These are phyloP conservation scores for Diplodia seriata DNA, from an alignment of 2,329 filamentous ascomycete genomes.

Conservation along the genomic window DNA sequence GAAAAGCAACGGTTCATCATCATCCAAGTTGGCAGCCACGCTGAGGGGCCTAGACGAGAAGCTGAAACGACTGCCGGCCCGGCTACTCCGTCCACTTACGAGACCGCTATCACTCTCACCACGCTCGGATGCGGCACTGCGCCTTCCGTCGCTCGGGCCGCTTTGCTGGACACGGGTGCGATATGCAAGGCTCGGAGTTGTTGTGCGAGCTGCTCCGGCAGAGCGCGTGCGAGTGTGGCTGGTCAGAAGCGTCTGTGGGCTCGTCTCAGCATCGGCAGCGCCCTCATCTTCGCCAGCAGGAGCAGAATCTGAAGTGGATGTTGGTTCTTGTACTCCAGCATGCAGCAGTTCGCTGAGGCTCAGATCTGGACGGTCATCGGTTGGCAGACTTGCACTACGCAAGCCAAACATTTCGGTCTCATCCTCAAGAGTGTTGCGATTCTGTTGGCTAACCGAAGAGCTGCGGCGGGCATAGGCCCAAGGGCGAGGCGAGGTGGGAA, in stretches of 20 bases:
- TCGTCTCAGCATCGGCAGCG: conserved; percentile 16
- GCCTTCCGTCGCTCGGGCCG: conserved; percentile 20
- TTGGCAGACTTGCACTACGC: conserved; percentile 72
- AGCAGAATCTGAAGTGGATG: conserved; percentile 3
- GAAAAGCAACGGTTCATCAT: conserved; percentile 75
- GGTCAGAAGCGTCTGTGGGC: conserved; percentile 15
- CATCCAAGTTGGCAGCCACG: conserved; percentile 51
- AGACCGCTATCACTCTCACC: conserved; percentile 30
- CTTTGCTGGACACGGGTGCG: conserved; percentile 24
- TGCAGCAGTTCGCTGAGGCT: conserved; percentile 68
- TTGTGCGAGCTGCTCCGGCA: conserved; percentile 19
- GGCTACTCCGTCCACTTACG: conserved; percentile 25
- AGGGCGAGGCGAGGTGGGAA: conserved; percentile 71
- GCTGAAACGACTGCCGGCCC: conserved; percentile 49
- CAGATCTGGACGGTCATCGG: conserved; percentile 68
- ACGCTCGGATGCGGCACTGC: conserved; percentile 28
- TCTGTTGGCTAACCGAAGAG: conserved; percentile 72
- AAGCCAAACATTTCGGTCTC: conserved; percentile 68
- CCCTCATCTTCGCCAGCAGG: not conserved
- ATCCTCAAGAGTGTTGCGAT: conserved; percentile 66
- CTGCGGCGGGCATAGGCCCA: conserved; percentile 63
- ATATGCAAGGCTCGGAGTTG: conserved; percentile 25
- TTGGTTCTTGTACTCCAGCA: conserved; percentile 9
- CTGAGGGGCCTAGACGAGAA: conserved; percentile 49
- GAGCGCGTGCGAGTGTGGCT: conserved; percentile 20